Base-by-base conservation (phyloP, 129 eudicot genomes). In the Scalesia atractyloides region DNA sequence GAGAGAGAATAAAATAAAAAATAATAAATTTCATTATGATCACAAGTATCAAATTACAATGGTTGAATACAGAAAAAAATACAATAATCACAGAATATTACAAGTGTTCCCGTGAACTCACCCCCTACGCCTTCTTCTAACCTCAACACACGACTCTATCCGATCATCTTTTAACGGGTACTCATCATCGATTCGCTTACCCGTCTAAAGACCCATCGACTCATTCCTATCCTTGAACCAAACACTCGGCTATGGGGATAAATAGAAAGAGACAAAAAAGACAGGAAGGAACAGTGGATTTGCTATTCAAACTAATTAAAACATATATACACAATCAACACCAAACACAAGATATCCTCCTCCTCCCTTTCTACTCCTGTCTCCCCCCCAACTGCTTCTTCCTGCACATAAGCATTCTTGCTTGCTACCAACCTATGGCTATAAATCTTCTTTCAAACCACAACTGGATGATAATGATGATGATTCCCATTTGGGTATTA, bases 401-500 rank as follows among this genome's bases (percentile, higher is more conserved):
- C 69, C 34, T 68, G 59, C 11, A 18, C 77, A 41, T 46, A 37
- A 51, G 54, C 44, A 47, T 58, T 68, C 41, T 66, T 73, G 20
- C 41, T 66, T 73, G 20, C 26, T 22, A 56, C 17, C 58, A 53
- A 43, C 69, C 58, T 30, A 48, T 57, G 75, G 66, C 13, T 49
- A 81, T 82, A 83, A 83, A 73, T 78, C 80, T 86, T 69, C 53
- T 78, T 74, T 24, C 81, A 14, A 77, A 61, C 22, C 67, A 56
- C 34, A 76, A 56, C 59, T 69, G 81, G 78, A 53, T 83, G 46
- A 56, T 56, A 41, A 39, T 39, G 9, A 39, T 37, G 43, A 37
- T 39, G 44, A 15, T 90, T 22, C 81, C 83, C 89, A 84, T 88
- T 72, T 91, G 82, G 87, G 79, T 82, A 70, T 79, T 82, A 10